phyloP scores from a whole-genome alignment of 2,329 filamentous ascomycete species.

The Microascus cirrosus region DNA sequence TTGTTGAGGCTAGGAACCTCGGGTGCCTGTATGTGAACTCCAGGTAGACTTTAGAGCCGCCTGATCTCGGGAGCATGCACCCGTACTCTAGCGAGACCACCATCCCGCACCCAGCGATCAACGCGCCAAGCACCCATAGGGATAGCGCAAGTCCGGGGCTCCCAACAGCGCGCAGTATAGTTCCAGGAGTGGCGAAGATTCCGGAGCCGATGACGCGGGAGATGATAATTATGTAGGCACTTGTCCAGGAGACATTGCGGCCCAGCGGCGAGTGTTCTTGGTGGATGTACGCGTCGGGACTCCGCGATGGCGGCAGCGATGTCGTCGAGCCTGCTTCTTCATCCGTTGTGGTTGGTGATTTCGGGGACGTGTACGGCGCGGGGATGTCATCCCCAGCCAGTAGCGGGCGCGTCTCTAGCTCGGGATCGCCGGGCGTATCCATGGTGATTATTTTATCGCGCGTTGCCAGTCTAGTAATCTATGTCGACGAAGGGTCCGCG shows the following conservation, averaged over 20 bases:
- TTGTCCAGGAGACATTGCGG: slow-evolving; percentile 49
- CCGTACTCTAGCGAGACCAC: slow-evolving; percentile 56
- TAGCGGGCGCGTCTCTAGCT: background rate
- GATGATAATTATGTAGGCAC: slow-evolving; percentile 56
- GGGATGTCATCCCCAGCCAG: background rate
- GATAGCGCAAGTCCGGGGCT: slow-evolving; percentile 52
- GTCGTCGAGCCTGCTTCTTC: background rate
- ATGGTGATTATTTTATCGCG: background rate
- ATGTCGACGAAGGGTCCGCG: background rate
- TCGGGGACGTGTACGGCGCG: background rate
- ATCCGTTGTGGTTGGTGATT: background rate
- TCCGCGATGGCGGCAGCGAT: slow-evolving; percentile 1
- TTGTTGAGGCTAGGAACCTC: slow-evolving; percentile 50
- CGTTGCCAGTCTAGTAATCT: background rate
- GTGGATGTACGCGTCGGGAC: slow-evolving; percentile 44
- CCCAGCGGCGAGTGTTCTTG: slow-evolving; percentile 47
- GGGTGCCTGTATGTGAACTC: slow-evolving; percentile 57
- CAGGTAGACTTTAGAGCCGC: slow-evolving; percentile 60
- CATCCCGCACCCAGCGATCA: slow-evolving; percentile 50
- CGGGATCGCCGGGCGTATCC: background rate
- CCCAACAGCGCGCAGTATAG: slow-evolving; percentile 54
- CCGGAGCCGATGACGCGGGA: slow-evolving; percentile 59
- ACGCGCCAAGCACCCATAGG: slow-evolving; percentile 52
- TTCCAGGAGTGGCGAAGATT: slow-evolving; percentile 61
- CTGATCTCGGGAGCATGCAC: slow-evolving; percentile 58